Base-by-base conservation (phyloP, 2,329 filamentous ascomycete species). In the Blastomyces emzantsi region DNA sequence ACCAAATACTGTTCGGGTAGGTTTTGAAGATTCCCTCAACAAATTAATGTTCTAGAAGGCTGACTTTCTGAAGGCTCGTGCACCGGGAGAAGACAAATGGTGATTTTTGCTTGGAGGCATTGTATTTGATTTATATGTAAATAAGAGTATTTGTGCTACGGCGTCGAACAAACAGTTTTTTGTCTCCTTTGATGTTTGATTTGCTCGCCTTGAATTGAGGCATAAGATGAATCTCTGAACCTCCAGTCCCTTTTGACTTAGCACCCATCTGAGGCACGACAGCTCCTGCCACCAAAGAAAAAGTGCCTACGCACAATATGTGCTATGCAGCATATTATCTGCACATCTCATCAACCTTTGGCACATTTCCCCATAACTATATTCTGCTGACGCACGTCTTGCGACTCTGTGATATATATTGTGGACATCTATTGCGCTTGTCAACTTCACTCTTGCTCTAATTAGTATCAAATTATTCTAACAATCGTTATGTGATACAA, bases 1-100 rank as follows among this genome's bases (percentile, higher is more conserved):
- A 11, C 75, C 84, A 36, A 83, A 84, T 70, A 87, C 87, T 64
- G 66, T 86, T 62, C 81, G 83, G 77, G 89, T 90, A 79, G 77
- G 88, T 82, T 19, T 63, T 39, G 62, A 13, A 49, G 6, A 49
- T 36, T 36, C 17, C 1, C 11, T 15, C 55, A 3, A 41, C 60
- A 25, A 39, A 19, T 30, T 49, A 15, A 22, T 22, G 9, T 57
- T 36, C 22, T 25, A n/a, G 33, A 7, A 43, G n/a, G 61, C 41
- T 62, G 17, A 62, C 61, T 41, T 43, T 39, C 17, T 51, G 6
- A 62, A 78, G 76, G 75, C 76, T 61, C 75, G 74, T 67, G 77
- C 76, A 66, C 64, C 71, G 60, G 70, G 71, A 45, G 74, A 77
- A 47, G 55, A 58, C 36, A 57, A 41, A 15, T 62, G 61, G 61